Evolutionary conservation across 2,329 filamentous ascomycete genomes (phyloP).

Genomic region (Phialophora chinensis): DNA sequence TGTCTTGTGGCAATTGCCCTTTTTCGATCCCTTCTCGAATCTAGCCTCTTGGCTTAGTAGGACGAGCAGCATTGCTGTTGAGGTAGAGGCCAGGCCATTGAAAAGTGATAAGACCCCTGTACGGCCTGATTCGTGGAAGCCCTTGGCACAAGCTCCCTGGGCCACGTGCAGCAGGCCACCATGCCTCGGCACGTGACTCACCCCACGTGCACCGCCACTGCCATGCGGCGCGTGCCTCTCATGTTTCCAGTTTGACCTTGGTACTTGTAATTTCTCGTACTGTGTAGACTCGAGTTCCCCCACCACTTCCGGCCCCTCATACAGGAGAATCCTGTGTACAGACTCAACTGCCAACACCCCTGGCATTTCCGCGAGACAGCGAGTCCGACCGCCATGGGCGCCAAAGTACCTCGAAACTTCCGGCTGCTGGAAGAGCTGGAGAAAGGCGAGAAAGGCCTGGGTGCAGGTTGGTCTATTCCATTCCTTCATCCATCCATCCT

Average conservation of each 20-base stretch:
- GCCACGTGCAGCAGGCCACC: neutral
- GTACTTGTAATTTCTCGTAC: neutral
- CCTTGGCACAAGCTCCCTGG: too few relatives aligned
- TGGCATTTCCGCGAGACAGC: neutral
- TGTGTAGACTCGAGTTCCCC: neutral
- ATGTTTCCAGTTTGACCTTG: neutral
- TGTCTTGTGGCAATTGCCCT: too few relatives aligned
- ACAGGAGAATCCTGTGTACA: neutral
- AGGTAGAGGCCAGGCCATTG: too few relatives aligned
- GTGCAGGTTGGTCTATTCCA: conserved; percentile 69
- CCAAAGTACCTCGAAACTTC: conserved; percentile 93
- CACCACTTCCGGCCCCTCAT: conserved; percentile 4
- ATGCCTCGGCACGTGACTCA: neutral
- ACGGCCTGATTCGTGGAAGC: too few relatives aligned
- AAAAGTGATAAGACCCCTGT: too few relatives aligned
- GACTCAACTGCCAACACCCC: neutral
- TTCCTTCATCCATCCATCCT: neutral
- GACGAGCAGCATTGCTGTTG: too few relatives aligned
- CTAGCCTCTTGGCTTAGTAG: too few relatives aligned
- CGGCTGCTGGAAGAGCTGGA: conserved; percentile 95
- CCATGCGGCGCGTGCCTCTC: neutral
- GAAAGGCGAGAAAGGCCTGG: conserved; percentile 97
- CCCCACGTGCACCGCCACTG: neutral
- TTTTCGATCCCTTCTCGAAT: too few relatives aligned
- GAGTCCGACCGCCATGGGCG: conserved; percentile 55